Percentiles rank a stretch among this genome's conserved stretches.
Conservation (phyloP, 495 filamentous ascomycete genomes). For the Echria macrotheca region DNA sequence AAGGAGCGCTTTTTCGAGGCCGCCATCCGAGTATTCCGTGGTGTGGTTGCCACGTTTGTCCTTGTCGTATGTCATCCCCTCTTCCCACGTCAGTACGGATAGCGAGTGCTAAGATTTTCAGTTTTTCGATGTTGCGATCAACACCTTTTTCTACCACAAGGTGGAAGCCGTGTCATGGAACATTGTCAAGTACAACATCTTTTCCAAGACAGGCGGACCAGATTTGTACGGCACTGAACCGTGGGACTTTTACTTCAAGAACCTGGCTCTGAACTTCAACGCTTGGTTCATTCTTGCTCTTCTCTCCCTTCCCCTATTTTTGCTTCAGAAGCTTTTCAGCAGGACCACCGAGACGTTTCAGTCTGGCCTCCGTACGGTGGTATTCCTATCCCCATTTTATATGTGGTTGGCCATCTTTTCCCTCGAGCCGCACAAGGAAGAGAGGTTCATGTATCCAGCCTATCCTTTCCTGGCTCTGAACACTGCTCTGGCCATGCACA, state of each 20-base stretch:
- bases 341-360: conserved; percentile 38
- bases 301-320: conserved; percentile 57
- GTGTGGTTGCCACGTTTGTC: conserved; percentile 57
- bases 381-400: conserved; percentile 80
- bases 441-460: conserved; percentile 96
- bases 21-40: conserved; percentile 56
- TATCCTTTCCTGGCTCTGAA: conserved; percentile 93
- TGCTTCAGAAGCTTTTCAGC: conserved; percentile 43
- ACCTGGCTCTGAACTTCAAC: conserved; percentile 92
- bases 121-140: conserved; percentile 56
- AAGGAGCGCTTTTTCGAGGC: conserved; percentile 52
- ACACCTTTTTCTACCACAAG: conserved; percentile 78
- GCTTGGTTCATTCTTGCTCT: conserved; percentile 84
- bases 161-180: conserved; percentile 77
- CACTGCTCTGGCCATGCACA: conserved; percentile 79
- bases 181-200: conserved; percentile 93
- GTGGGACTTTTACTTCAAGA: conserved; percentile 94
- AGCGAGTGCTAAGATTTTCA: conserved; percentile 18
- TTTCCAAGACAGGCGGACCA: conserved; percentile 74
- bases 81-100: conserved; percentile 19
- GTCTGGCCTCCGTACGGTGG: conserved; percentile 60
- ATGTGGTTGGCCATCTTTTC: conserved; percentile 93
- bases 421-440: conserved; percentile 92
- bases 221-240: conserved; percentile 95
- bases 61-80: conserved; percentile 57